A percentile compares a stretch with the other conserved stretches of the same genome.
Evolutionary conservation across 2,329 filamentous ascomycete genomes (phyloP).

Genomic region (Fusarium sp.): DNA sequence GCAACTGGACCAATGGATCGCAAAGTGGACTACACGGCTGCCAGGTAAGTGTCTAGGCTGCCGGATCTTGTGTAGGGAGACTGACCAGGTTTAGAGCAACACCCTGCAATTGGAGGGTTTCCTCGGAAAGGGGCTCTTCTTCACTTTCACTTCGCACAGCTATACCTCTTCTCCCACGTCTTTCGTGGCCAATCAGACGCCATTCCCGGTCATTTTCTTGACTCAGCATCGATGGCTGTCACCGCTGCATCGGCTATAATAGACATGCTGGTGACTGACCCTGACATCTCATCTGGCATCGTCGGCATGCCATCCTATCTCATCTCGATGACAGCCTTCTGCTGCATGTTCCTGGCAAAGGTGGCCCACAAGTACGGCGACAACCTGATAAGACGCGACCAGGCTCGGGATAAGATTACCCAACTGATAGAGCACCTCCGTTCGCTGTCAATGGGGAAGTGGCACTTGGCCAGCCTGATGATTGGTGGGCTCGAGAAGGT

Average conservation of each 20-base stretch:
- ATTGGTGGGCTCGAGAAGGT: constrained; percentile 58
- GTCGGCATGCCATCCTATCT: constrained; percentile 61
- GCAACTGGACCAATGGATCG: constrained; percentile 54
- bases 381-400: constrained; percentile 51
- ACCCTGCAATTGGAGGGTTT: constrained; percentile 49
- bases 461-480: constrained; percentile 61
- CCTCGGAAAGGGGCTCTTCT: constrained; percentile 52
- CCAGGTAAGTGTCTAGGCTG: constrained; percentile 39
- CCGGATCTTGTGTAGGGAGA: background rate
- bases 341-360: constrained; percentile 62
- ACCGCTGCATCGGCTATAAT: constrained; percentile 55
- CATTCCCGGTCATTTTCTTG: constrained; percentile 45
- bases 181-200: constrained; percentile 50
- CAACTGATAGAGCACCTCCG: constrained; percentile 56
- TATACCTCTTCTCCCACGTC: constrained; percentile 53
- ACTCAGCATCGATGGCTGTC: constrained; percentile 43
- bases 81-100: constrained; percentile 47
- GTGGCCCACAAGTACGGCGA: constrained; percentile 55
- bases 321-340: constrained; percentile 63
- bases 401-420: constrained; percentile 53
- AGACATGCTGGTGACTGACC: constrained; percentile 54
- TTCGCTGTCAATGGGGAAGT: constrained; percentile 55
- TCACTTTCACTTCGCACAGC: constrained; percentile 54
- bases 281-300: constrained; percentile 52
- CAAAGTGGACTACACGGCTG: constrained; percentile 49